These are phyloP conservation scores for Syzygium syzygioides DNA, from an alignment of 441 rosid species.

Conservation along the genomic window DNA sequence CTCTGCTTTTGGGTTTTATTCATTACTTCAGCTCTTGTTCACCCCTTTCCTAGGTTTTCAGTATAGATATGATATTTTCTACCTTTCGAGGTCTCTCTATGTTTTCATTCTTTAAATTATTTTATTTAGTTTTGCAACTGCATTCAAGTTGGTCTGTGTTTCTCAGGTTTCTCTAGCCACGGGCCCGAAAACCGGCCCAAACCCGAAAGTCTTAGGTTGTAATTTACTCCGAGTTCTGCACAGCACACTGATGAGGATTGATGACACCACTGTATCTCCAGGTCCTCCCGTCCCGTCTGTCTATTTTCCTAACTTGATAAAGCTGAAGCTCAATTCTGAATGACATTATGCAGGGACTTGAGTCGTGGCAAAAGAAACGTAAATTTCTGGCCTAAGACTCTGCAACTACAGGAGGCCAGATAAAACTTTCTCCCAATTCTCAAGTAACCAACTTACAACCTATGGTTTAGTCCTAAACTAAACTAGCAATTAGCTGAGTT, in stretches of 20 bases:
- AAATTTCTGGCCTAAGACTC: not conserved
- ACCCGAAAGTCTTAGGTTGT: rapidly evolving
- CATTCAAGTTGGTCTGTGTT: rapidly evolving
- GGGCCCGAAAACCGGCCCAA: rapidly evolving
- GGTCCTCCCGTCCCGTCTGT: not conserved
- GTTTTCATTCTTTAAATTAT: not conserved
- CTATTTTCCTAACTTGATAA: not conserved
- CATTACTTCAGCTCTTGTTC: not conserved
- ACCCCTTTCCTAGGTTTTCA: too few species aligned
- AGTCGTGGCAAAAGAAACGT: not conserved
- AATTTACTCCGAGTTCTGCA: not conserved
- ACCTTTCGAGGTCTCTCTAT: not conserved
- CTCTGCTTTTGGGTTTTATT: not conserved
- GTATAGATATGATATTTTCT: not conserved
- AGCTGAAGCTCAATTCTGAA: not conserved
- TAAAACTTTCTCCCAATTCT: not conserved
- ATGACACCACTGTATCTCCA: not conserved
- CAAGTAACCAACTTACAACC: not conserved
- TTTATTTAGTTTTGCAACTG: rapidly evolving
- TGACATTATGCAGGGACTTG: not conserved
- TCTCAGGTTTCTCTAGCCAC: not conserved
- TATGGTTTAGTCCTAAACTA: not conserved
- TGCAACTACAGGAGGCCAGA: not conserved
- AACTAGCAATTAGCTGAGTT: not conserved
- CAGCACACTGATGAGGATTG: not conserved